Conservation (phyloP, 257 asterid genomes). For the Perilla frutescens region DNA sequence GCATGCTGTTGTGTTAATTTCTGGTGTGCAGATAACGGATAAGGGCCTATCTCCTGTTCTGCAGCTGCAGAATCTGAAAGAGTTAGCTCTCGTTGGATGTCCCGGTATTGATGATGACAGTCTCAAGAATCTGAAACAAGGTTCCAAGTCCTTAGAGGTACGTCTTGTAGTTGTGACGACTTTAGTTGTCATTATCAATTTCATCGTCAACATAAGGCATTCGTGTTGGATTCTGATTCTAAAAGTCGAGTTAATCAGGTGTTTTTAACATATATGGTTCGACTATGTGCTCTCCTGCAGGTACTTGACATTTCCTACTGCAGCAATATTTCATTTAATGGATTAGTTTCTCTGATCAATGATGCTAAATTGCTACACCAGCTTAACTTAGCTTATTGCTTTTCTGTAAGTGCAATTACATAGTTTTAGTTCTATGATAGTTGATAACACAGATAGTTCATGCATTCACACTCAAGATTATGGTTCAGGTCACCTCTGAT, state of each 20-base stretch:
- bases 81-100: slow-evolving; percentile 46
- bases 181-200: too few relatives aligned
- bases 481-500: slow-evolving; percentile 37
- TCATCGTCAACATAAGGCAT: too few relatives aligned
- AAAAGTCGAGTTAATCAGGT: neutral
- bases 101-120: slow-evolving; percentile 45
- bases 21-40: slow-evolving; percentile 40
- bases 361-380: slow-evolving; percentile 33
- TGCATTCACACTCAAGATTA: neutral
- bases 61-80: slow-evolving; percentile 46
- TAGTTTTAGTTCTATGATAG: neutral
- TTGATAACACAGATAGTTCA: neutral
- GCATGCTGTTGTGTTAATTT: neutral
- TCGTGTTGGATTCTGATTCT: too few relatives aligned
- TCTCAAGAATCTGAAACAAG: slow-evolving; percentile 37
- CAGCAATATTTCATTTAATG: slow-evolving; percentile 39
- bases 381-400: slow-evolving; percentile 39
- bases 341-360: slow-evolving; percentile 36
- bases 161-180: neutral
- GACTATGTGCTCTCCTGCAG: slow-evolving; percentile 24
- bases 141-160: slow-evolving; percentile 44
- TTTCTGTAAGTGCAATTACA: slow-evolving; percentile 28
- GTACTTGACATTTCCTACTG: slow-evolving; percentile 41
- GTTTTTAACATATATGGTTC: neutral
- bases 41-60: slow-evolving; percentile 41